Evolutionary conservation across 139 green algal species (phyloP), one percentile per base, ranked within the genome.

Genomic region (Picochlorum sp.): DNA sequence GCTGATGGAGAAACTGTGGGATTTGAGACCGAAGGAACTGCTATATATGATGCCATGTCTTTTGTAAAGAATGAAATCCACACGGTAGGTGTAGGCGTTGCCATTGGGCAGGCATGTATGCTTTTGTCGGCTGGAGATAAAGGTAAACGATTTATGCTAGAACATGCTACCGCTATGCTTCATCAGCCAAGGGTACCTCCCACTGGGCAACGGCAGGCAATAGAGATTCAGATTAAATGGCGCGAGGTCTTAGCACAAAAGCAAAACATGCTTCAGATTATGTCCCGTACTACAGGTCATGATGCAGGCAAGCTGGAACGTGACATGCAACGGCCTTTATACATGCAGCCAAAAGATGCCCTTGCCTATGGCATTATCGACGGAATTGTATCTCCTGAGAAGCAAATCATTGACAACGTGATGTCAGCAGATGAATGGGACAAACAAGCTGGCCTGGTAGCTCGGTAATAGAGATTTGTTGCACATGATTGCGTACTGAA

Each of bases 221-320:
- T 76, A 45, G 92, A 98, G 67, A 83, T 98, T 26, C 73, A 91
- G 59, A 95, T 98, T 77, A 96, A 95, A 71, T 96, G 90, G 85
- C 73, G 79, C 7, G 92, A 98, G 73, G 91, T 76, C 28, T 41
- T 92, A 47, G 56, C 50, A 35, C 68, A 76, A 62, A 70, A 96
- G 77, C 76, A 90, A 24, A 84, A 84, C 44, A 70, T 90, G 56
- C 68, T 98, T 47, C 67, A 81, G 40, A 93, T 91, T 58, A 60
- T 96, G 36, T 82, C 66, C 26, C 63, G 83, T 18, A 85, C 74
- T n/a, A 97, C 89, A 5, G 91, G 89, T 0, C 87, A 96, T 72
- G 76, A 76, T 1, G 56, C 87, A 12, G 81, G 92, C 26, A 95
- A 96, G 77, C 83, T 99, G 32, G 89, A 96, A 41, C 73, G 78